Percentiles rank a stretch among this genome's conserved stretches.
Evolutionary conservation across 2,329 filamentous ascomycete species (phyloP).

Genomic region (Purpureocillium lavendulum): DNA sequence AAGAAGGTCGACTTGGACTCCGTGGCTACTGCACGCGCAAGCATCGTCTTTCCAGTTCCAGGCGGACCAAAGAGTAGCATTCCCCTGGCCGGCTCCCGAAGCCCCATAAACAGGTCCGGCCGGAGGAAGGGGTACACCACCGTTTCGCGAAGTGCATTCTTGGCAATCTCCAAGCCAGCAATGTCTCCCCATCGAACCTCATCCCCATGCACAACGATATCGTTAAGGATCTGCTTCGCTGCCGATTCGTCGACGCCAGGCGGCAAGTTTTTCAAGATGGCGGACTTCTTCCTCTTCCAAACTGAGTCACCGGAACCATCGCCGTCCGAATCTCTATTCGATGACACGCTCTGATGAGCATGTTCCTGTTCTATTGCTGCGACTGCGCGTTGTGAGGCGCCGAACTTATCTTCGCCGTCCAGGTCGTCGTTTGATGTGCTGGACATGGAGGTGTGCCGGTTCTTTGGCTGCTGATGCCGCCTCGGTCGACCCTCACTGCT

Average conservation of each 20-base stretch:
- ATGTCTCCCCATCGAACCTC: slow-evolving; percentile 94
- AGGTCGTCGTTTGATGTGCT: slow-evolving; percentile 17
- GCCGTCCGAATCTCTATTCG: slow-evolving; percentile 33
- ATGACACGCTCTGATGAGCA: too few relatives aligned
- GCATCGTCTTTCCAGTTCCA: slow-evolving; percentile 98
- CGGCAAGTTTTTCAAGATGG: slow-evolving; percentile 69
- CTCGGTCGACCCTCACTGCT: slow-evolving; percentile 10
- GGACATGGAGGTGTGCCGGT: slow-evolving; percentile 13
- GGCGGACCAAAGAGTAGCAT: slow-evolving; percentile 96
- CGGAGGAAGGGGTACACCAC: slow-evolving; percentile 96
- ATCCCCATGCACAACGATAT: slow-evolving; percentile 90
- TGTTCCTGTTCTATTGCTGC: too few relatives aligned
- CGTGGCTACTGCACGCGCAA: slow-evolving; percentile 83
- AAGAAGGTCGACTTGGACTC: slow-evolving; percentile 95
- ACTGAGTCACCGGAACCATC: slow-evolving; percentile 29
- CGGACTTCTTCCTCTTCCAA: slow-evolving; percentile 54
- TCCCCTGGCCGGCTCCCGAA: slow-evolving; percentile 86
- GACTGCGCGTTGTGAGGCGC: too few relatives aligned
- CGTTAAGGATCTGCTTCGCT: slow-evolving; percentile 88
- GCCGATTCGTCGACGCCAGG: slow-evolving; percentile 73
- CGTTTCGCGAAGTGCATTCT: slow-evolving; percentile 85
- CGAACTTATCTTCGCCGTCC: too few relatives aligned
- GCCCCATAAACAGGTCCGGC: slow-evolving; percentile 89
- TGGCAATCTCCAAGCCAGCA: slow-evolving; percentile 82
- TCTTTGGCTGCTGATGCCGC: slow-evolving; percentile 11